Evolutionary conservation across 2,329 filamentous ascomycete species (phyloP), one percentile per base, ranked within the genome.

Genomic region (Neodidymelliopsis sp.): DNA sequence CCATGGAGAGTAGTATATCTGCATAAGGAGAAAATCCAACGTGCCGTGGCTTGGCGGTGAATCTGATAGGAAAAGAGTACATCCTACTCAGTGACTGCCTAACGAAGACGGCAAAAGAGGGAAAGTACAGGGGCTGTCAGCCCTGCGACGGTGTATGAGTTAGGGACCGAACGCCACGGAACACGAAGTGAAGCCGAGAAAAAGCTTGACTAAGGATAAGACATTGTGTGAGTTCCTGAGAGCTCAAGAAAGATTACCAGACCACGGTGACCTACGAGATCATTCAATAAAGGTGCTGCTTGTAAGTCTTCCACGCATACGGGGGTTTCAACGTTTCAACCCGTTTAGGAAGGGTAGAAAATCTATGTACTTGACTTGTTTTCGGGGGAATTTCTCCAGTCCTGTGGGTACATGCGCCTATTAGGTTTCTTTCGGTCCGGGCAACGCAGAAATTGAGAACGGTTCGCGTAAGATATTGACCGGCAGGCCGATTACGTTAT

Each of bases 381-480:
- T n/a, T n/a, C n/a, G n/a, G 9, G 13, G 25, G n/a, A 20, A 10
- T 4, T 9, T 22, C 15, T 13, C 40, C 35, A 40, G 43, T 18
- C 22, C 40, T 19, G 29, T 9, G 16, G 16, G 15, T 15, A 11
- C 28, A 34, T 22, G 10, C 36, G 18, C 28, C 6, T 40, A 11
- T 23, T 18, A 19, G 11, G 34, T 34, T 22, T 39, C 12, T 38
- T 35, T 47, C 23, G 35, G 43, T 28, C 35, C 29, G 36, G 35
- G 38, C 33, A 5, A 22, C 42, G 38, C 38, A 49, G 27, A 16
- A 42, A 38, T 38, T 48, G 45, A 42, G 27, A n/a, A 22, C 8
- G n/a, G 37, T 24, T 48, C 20, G 38, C 37, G 31, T 31, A 11
- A 30, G 31, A 38, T 28, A 9, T 13, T 19, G n/a, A 6, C n/a